Evolutionary conservation across 2,329 filamentous ascomycete genomes (phyloP).

Genomic region (Emmonsiellopsis sp.): DNA sequence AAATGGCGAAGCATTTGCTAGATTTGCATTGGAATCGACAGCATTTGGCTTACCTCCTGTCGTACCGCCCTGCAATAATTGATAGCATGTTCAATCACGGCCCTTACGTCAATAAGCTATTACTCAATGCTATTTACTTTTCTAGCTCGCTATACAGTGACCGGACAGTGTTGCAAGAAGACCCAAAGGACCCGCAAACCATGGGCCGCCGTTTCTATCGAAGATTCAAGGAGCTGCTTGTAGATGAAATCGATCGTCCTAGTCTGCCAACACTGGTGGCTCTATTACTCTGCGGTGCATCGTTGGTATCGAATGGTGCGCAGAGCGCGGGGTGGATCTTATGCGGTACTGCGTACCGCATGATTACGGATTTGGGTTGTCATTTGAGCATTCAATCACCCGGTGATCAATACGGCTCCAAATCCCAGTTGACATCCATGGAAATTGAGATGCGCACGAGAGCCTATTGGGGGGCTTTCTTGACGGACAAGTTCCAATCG

Average conservation of each 20-base stretch:
- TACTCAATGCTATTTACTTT: conserved; percentile 45
- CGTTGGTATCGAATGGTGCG: conserved; percentile 43
- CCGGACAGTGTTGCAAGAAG: conserved; percentile 37
- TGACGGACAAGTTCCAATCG: background rate
- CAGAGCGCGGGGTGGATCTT: conserved; percentile 48
- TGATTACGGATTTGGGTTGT: conserved; percentile 45
- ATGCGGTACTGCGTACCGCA: conserved; percentile 42
- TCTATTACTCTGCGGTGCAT: conserved; percentile 43
- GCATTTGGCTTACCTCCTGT: conserved; percentile 40
- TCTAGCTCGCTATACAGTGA: conserved; percentile 40
- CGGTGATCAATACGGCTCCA: background rate
- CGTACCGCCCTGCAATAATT: conserved; percentile 47
- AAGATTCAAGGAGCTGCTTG: conserved; percentile 40
- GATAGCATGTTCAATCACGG: conserved; percentile 40
- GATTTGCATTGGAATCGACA: conserved; percentile 47
- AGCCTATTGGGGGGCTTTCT: background rate
- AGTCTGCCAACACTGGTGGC: conserved; percentile 49
- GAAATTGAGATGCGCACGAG: background rate
- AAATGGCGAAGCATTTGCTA: conserved; percentile 44
- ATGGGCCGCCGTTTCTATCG: conserved; percentile 42
- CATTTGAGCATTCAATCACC: conserved; percentile 26
- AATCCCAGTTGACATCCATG: background rate
- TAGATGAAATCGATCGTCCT: conserved; percentile 38
- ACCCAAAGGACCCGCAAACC: conserved; percentile 38
- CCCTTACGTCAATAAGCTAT: conserved; percentile 43